Evolutionary conservation across 768 basidiomycete species (phyloP), one percentile per base, ranked within the genome.

Genomic region (Leucocoprinus sp.): DNA sequence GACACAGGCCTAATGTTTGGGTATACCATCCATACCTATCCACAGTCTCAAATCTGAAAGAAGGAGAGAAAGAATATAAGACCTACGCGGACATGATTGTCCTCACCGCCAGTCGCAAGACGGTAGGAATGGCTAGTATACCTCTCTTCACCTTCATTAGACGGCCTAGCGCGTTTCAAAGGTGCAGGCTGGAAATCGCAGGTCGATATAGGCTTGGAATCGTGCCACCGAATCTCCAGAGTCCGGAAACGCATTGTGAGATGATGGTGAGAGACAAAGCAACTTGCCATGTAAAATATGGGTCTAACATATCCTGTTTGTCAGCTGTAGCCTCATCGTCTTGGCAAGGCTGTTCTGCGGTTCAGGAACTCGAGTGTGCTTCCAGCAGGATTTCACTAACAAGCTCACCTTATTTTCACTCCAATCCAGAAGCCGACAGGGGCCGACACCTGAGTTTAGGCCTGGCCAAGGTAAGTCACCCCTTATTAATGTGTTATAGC

Each of bases 141-240:
- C 51, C 66, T 72, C 51, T 79, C 73, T 42, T 72, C 72, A 43
- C 70, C 66, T 2, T 66, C 66, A n/a, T 55, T 56, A 17, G 57
- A 57, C 14, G 84, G 82, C 65, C 84, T 79, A 67, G 85, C 82
- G 63, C 82, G 85, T 71, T 86, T 88, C 71, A 74, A 87, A 0
- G 85, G 68, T 24, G 82, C 60, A 15, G 90, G 84, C 60, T 98
- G 96, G 59, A 96, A 96, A 71, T 99, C 96, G 63, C 89, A 91
- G 12, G 92, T 89, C 35, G 91, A 93, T 64, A 99, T 93, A 36
- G 92, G 92, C 59, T 90, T 90, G 62, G 76, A 81, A 70, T 93
- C 92, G 72, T 96, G 92, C 92, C 92, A 96, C 52, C 93, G 77
- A 59, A 96, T 96, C 69, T 93, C 92, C 36, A 93, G 77, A 3